phyloP scores from a whole-genome alignment of 148 eudicot genomes.

The Silene conica region DNA sequence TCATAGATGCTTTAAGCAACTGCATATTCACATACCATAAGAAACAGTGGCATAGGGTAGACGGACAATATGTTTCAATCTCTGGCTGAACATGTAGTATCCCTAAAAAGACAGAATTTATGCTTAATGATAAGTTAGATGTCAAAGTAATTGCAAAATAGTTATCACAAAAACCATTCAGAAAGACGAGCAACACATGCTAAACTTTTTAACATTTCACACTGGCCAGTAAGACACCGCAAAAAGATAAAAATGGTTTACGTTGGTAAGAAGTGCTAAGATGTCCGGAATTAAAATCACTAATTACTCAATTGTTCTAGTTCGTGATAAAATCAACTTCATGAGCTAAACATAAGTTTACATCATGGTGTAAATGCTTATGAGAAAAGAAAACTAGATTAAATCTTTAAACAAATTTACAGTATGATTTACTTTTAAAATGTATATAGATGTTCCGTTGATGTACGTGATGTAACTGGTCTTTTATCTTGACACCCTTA shows the following conservation, averaged over 20 bases:
- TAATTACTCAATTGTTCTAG: too few relatives aligned
- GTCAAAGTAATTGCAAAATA: neutral
- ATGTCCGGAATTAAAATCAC: neutral
- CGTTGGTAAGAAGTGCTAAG: neutral
- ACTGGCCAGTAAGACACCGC: neutral
- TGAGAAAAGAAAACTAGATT: neutral
- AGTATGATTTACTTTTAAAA: neutral
- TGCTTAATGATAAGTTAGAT: conserved; percentile 4
- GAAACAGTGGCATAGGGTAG: conserved; percentile 79
- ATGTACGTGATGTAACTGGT: conserved; percentile 7
- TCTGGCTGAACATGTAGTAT: conserved; percentile 90
- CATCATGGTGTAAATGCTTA: neutral
- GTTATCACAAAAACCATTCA: neutral
- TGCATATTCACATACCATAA: conserved; percentile 55
- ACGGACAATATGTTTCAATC: conserved; percentile 85
- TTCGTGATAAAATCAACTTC: neutral
- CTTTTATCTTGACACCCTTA: neutral
- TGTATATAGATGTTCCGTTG: neutral
- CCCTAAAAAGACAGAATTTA: conserved; percentile 52
- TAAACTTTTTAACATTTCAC: conserved; percentile 1
- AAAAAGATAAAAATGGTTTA: neutral
- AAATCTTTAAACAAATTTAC: neutral
- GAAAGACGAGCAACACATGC: neutral
- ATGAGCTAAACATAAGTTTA: neutral
- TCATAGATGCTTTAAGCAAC: conserved; percentile 6